These are phyloP conservation scores for Fraxinus xanthoxyloides DNA, from an alignment of 305 asterid species.

Conservation along the genomic window DNA sequence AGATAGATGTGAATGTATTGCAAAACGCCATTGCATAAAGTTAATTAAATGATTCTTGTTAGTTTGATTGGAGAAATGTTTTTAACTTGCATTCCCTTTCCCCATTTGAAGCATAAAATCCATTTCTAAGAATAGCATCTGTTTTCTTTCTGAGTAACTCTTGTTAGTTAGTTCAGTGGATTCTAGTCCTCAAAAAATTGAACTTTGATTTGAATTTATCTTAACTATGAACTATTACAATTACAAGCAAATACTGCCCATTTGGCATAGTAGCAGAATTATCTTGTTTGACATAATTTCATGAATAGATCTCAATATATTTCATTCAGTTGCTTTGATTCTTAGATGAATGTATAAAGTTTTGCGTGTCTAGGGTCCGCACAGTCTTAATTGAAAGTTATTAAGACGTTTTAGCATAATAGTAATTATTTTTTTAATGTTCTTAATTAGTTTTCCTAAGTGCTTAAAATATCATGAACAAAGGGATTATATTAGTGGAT, in stretches of 20 bases:
- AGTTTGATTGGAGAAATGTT: slow-evolving; percentile 4
- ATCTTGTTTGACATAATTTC: background rate
- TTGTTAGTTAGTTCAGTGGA: background rate
- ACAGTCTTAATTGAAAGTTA: background rate
- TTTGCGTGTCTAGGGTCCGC: background rate
- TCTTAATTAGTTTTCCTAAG: background rate
- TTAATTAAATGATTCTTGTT: background rate
- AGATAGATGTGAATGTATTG: background rate
- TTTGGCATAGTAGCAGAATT: slow-evolving; percentile 4
- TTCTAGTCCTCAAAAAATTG: background rate
- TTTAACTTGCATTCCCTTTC: slow-evolving; percentile 1
- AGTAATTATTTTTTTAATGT: background rate
- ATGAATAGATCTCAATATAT: background rate
- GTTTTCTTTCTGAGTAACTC: background rate
- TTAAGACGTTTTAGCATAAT: background rate
- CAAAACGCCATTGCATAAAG: background rate
- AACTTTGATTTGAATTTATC: background rate
- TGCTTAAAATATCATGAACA: slow-evolving; percentile 6
- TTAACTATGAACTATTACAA: background rate
- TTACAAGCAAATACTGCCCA: background rate
- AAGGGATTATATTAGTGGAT: background rate
- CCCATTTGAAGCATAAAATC: background rate
- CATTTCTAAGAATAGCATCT: background rate
- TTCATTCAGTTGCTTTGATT: background rate
- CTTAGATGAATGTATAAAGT: background rate